Evolutionary conservation across 768 basidiomycete species (phyloP).

Genomic region (Suillus spraguei): DNA sequence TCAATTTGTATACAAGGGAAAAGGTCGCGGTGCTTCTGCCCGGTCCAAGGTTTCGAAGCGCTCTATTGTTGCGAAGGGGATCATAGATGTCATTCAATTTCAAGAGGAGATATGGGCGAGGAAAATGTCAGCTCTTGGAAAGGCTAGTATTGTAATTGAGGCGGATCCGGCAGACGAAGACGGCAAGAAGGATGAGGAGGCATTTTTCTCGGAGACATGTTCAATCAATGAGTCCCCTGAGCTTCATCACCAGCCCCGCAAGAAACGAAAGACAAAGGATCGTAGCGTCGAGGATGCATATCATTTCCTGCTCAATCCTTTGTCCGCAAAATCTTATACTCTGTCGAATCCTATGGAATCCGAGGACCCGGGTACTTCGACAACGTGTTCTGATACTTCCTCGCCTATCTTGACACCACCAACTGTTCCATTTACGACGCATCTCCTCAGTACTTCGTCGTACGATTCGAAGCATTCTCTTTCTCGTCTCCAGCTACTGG

Average conservation of each 20-base stretch:
- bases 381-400: constrained; percentile 14
- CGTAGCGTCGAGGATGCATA: constrained; percentile 47
- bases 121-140: constrained; percentile 37
- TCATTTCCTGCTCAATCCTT: constrained; percentile 61
- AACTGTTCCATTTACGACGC: constrained; percentile 54
- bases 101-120: constrained; percentile 62
- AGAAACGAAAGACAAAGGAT: constrained; percentile 35
- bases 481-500: constrained; percentile 69
- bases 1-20: constrained; percentile 46
- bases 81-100: constrained; percentile 71
- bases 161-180: constrained; percentile 32
- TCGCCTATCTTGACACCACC: constrained; percentile 38
- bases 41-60: constrained; percentile 66
- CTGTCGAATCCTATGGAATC: constrained; percentile 3
- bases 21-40: constrained; percentile 37
- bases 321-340: constrained; percentile 23
- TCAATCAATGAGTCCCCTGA: neutral
- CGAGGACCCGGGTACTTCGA: neutral
- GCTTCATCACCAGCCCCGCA: constrained; percentile 20
- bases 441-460: constrained; percentile 33
- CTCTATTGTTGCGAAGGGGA: constrained; percentile 63
- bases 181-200: constrained; percentile 31
- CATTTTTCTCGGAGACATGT: neutral
- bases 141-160: constrained; percentile 42
- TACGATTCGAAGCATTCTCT: constrained; percentile 36